phyloP scores from a whole-genome alignment of 2,329 filamentous ascomycete genomes.

The Hyphodiscus sp. region DNA sequence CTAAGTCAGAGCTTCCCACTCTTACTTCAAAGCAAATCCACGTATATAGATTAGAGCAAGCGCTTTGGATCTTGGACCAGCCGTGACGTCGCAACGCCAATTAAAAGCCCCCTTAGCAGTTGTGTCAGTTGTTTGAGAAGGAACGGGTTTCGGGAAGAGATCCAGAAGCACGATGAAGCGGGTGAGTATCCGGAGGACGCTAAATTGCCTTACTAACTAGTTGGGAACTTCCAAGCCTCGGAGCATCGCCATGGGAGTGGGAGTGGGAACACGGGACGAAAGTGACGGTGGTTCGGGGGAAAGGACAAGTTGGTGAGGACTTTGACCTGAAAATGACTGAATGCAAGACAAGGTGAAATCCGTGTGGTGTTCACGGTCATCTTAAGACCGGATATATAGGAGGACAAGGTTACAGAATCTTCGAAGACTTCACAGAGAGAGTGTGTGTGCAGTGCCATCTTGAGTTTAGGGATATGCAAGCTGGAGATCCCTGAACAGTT shows the following conservation, averaged over 20 bases:
- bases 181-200: constrained; percentile 3
- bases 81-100: background rate
- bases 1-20: too few relatives aligned
- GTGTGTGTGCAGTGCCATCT: background rate
- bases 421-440: background rate
- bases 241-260: background rate
- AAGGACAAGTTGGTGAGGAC: background rate
- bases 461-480: background rate
- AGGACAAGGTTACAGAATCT: background rate
- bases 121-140: constrained; percentile 10
- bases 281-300: background rate
- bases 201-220: constrained; percentile 8
- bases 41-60: too few relatives aligned
- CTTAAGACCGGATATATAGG: background rate
- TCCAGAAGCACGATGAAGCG: constrained; percentile 5
- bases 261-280: background rate
- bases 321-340: background rate
- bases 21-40: too few relatives aligned
- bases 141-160: constrained; percentile 14
- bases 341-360: background rate
- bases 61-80: background rate
- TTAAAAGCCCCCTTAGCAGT: background rate
- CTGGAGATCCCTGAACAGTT: background rate
- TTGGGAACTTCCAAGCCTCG: constrained; percentile 1
- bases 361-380: background rate